Evolutionary conservation across 2,329 filamentous ascomycete genomes (phyloP).

Genomic region (Gnomoniopsis sp.): DNA sequence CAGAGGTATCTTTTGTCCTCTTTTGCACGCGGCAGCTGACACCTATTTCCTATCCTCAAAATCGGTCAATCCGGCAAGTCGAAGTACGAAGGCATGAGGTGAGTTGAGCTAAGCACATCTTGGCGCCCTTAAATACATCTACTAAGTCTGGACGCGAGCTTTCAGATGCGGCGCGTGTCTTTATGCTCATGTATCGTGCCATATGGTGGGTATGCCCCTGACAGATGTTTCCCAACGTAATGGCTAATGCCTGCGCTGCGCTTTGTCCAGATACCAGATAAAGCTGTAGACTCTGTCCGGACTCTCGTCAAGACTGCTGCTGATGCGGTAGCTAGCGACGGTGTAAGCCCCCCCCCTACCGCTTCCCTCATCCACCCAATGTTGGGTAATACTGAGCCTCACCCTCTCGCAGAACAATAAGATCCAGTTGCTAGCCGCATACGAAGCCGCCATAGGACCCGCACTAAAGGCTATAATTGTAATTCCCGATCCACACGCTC

Average conservation of each 20-base stretch:
- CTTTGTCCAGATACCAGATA: neutral
- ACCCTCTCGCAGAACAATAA: neutral
- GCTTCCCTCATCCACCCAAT: neutral
- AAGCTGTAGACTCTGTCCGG: slow-evolving; percentile 3
- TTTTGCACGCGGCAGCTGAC: neutral
- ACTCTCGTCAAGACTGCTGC: slow-evolving; percentile 6
- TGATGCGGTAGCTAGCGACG: slow-evolving; percentile 3
- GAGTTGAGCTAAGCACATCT: neutral
- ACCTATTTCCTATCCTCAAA: neutral
- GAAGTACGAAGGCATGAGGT: slow-evolving; percentile 8
- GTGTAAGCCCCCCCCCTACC: slow-evolving; percentile 1
- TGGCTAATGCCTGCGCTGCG: neutral
- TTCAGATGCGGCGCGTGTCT: slow-evolving; percentile 7
- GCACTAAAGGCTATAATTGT: slow-evolving; percentile 8
- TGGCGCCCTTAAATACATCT: no score
- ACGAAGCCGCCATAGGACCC: slow-evolving; percentile 13
- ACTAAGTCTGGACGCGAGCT: no score
- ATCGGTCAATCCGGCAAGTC: neutral
- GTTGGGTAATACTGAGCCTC: neutral
- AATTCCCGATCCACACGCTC: neutral
- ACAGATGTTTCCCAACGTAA: neutral
- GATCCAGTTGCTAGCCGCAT: slow-evolving; percentile 5
- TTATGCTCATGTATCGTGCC: slow-evolving; percentile 8
- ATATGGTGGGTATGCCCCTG: neutral
- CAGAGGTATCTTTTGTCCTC: neutral